These are phyloP conservation scores for Huntiella abstrusa DNA, from an alignment of 2,329 filamentous ascomycete genomes.

Conservation along the genomic window DNA sequence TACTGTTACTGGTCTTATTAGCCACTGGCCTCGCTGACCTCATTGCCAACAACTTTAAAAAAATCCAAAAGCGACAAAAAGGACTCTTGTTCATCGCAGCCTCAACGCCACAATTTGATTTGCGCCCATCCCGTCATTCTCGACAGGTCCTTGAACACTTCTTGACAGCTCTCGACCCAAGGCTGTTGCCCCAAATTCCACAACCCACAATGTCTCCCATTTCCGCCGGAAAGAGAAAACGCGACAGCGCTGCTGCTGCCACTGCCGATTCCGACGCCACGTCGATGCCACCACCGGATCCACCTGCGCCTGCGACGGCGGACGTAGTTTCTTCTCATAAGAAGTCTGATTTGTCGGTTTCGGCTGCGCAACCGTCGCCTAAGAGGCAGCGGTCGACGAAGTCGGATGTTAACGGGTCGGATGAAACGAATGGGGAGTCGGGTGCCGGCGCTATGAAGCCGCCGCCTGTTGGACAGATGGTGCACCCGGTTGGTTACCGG, in stretches of 20 bases:
- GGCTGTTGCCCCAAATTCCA: no score
- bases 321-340: slow-evolving; percentile 25
- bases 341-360: slow-evolving; percentile 17
- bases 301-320: slow-evolving; percentile 13
- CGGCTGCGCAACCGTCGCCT: slow-evolving; percentile 35
- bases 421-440: slow-evolving; percentile 18
- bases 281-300: slow-evolving; percentile 17
- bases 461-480: slow-evolving; percentile 60
- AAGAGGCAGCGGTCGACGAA: slow-evolving; percentile 63
- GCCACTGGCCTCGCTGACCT: no score
- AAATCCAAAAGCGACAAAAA: no score
- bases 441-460: slow-evolving; percentile 37
- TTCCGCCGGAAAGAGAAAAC: slow-evolving; percentile 60
- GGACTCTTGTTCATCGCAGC: no score
- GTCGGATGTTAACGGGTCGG: slow-evolving; percentile 19
- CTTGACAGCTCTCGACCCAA: no score
- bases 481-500: slow-evolving; percentile 71
- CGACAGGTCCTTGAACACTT: no score
- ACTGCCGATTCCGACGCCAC: neutral
- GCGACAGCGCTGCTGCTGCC: slow-evolving; percentile 19
- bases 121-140: no score
- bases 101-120: no score
- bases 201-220: slow-evolving; percentile 33
- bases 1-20: no score
- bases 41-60: no score